Evolutionary conservation across 805 yeast genomes (phyloP), one percentile per base, ranked within the genome.

Genomic region (Blastobotrys muscicola): DNA sequence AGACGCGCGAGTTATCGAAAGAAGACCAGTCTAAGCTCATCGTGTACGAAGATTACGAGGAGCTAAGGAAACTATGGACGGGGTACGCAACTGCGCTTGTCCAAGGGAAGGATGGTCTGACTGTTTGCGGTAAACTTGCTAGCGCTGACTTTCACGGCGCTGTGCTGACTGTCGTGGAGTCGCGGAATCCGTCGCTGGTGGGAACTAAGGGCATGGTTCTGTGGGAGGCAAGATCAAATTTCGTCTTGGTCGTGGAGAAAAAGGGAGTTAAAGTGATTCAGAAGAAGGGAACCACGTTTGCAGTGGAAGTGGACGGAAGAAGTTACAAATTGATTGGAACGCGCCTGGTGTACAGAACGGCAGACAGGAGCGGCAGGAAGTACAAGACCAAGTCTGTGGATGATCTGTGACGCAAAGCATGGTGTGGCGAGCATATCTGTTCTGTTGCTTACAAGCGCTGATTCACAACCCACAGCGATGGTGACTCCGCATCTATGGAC

Each of bases 81-180:
- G 64, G 64, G 12, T 87, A 87, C 57, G 76, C 80, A 39, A 65
- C 62, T 30, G 81, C 78, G 36, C 61, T 85, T 3, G 50, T 84
- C 7, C 70, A 43, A 32, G 41, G 36, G 12, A 42, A 29, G 29
- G 20, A 29, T 11, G 29, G 41, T 10, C 14, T 45, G 39, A 33
- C 16, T 29, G 36, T 39, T 10, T 52, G 60, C 9, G 42, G 55
- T 36, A 45, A 80, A 51, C 62, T 87, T 34, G 72, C 90, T 1
- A 72, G 81, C 47, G 85, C 92, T 1, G 97, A 87, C 55, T 82
- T 74, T 61, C 82, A 81, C 52, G 96, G 97, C 2, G 75, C 92
- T n/a, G 58, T 61, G 35, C 45, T 86, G 10, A 69, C 68, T 10
- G 87, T 87, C 0, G 53, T 68, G 2, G 72, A 75, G 38, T 69